Evolutionary conservation across 805 yeast genomes (phyloP).

Genomic region (Tetrapisispora nanseiensis): DNA sequence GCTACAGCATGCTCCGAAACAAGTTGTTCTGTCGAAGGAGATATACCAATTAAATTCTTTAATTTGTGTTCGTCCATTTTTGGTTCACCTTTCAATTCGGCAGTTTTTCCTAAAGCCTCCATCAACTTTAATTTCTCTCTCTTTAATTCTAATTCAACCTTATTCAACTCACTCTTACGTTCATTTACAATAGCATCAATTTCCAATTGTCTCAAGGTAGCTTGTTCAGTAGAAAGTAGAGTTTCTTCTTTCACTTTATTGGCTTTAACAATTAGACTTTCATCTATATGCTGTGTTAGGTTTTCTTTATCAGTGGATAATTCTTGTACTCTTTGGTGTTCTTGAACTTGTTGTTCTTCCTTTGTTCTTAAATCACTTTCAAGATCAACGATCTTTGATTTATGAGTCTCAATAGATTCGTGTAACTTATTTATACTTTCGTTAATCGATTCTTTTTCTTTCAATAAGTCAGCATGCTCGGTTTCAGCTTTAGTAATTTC

Average conservation of each 20-base stretch:
- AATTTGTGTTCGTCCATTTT: slow-evolving; percentile 26
- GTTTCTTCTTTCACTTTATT: slow-evolving; percentile 32
- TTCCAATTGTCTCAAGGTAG: slow-evolving; percentile 31
- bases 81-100: slow-evolving; percentile 31
- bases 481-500: slow-evolving; percentile 35
- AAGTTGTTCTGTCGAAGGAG: slow-evolving; percentile 22
- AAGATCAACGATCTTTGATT: slow-evolving; percentile 27
- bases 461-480: slow-evolving; percentile 25
- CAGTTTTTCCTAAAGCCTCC: slow-evolving; percentile 9
- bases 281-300: slow-evolving; percentile 15
- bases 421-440: slow-evolving; percentile 37
- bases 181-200: slow-evolving; percentile 31
- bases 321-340: slow-evolving; percentile 26
- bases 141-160: slow-evolving; percentile 30
- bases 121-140: slow-evolving; percentile 23
- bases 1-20: slow-evolving; percentile 3
- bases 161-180: slow-evolving; percentile 30
- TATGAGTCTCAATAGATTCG: slow-evolving; percentile 28
- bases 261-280: slow-evolving; percentile 18
- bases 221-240: slow-evolving; percentile 26
- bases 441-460: slow-evolving; percentile 30
- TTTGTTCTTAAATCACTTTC: slow-evolving; percentile 27
- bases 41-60: slow-evolving; percentile 25
- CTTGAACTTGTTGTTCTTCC: slow-evolving; percentile 22
- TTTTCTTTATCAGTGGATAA: slow-evolving; percentile 27